A percentile compares a stretch with the other conserved stretches of the same genome.
These are phyloP conservation scores for Alternaria incomplexa DNA, from an alignment of 2,329 filamentous ascomycete genomes.

Conservation along the genomic window DNA sequence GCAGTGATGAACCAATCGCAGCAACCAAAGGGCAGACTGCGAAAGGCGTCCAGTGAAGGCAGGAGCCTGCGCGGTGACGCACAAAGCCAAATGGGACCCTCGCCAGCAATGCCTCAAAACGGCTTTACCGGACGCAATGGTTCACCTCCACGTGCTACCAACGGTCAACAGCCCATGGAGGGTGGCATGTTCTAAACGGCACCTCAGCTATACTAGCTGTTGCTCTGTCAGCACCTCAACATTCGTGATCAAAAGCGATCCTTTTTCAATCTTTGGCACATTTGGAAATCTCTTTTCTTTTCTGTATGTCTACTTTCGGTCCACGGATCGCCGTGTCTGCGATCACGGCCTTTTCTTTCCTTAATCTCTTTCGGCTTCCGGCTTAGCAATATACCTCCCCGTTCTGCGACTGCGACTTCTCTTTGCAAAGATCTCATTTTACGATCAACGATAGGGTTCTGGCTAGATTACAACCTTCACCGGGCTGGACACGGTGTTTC, in stretches of 20 bases:
- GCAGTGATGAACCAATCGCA: slow-evolving; percentile 46
- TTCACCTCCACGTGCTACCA: slow-evolving; percentile 39
- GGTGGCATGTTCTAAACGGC: slow-evolving; percentile 44
- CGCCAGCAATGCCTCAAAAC: slow-evolving; percentile 37
- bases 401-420: slow-evolving; percentile 11
- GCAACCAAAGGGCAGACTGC: slow-evolving; percentile 49
- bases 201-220: neutral
- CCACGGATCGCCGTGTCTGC: slow-evolving; percentile 14
- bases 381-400: slow-evolving; percentile 43
- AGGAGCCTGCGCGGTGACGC: slow-evolving; percentile 55
- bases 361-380: slow-evolving; percentile 1
- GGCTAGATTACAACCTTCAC: slow-evolving; percentile 36
- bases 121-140: slow-evolving; percentile 34
- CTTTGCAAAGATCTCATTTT: slow-evolving; percentile 17
- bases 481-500: slow-evolving; percentile 38
- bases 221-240: slow-evolving; percentile 1
- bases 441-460: slow-evolving; percentile 23
- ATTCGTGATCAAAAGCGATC: slow-evolving; percentile 12
- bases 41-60: slow-evolving; percentile 59
- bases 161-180: slow-evolving; percentile 39
- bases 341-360: slow-evolving; percentile 23
- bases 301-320: slow-evolving; percentile 18
- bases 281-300: slow-evolving; percentile 6
- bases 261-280: neutral
- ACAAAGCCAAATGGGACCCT: slow-evolving; percentile 28